Conservation (phyloP, 2,329 filamentous ascomycete genomes). For the Botrytis porri region DNA sequence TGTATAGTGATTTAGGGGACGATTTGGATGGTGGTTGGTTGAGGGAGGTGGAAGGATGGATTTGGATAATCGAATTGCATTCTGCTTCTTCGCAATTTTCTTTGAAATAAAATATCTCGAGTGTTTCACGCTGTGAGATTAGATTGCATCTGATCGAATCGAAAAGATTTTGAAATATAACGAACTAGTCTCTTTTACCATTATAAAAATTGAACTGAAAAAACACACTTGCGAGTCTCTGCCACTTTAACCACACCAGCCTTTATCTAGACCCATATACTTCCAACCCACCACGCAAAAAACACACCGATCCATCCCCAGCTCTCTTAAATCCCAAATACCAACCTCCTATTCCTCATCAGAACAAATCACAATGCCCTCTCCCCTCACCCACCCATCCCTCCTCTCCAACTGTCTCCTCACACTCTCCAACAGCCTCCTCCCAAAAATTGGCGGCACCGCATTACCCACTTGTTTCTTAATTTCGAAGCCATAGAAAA, state of each 20-base stretch:
- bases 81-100: too few relatives aligned
- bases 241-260: too few relatives aligned
- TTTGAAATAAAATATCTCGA: too few relatives aligned
- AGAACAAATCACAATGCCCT: not conserved
- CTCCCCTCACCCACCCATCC: not conserved
- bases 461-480: conserved; percentile 74
- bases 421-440: conserved; percentile 32
- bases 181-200: not conserved
- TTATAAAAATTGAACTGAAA: not conserved
- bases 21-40: too few relatives aligned
- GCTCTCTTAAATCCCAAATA: not conserved
- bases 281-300: not conserved
- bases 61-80: too few relatives aligned
- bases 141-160: not conserved
- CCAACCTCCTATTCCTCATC: not conserved
- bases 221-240: not conserved
- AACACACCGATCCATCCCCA: not conserved
- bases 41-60: too few relatives aligned
- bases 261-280: not conserved
- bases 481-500: conserved; percentile 48
- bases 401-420: conserved; percentile 23
- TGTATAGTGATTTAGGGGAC: too few relatives aligned
- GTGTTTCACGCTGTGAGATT: too few relatives aligned
- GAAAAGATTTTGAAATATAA: not conserved
- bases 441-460: conserved; percentile 60